phyloP scores from a whole-genome alignment of 2,329 filamentous ascomycete genomes.

The Rhynchosporium graminicola region DNA sequence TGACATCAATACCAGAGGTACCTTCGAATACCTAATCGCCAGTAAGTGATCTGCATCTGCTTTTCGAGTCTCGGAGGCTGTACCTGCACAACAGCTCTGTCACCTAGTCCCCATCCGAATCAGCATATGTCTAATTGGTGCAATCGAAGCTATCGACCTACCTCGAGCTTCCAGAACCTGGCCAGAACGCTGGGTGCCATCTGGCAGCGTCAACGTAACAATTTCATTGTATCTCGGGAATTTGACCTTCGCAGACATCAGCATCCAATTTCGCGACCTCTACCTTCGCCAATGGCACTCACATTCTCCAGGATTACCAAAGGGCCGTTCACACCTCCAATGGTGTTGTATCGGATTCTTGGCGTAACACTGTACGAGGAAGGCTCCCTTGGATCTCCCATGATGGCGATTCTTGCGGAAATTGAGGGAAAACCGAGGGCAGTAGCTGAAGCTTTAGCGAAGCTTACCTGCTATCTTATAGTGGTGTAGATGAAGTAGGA shows the following conservation, averaged over 20 bases:
- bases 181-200: constrained; percentile 90
- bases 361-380: constrained; percentile 56
- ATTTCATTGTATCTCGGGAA: constrained; percentile 98
- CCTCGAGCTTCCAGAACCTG: constrained; percentile 98
- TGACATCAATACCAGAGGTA: constrained; percentile 95
- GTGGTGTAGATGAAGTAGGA: constrained; percentile 16
- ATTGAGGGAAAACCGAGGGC: constrained; percentile 3
- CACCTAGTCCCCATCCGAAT: constrained; percentile 56
- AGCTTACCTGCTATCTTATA: constrained; percentile 21
- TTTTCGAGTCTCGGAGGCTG: constrained; percentile 26
- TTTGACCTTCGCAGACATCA: constrained; percentile 72
- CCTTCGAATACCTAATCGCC: constrained; percentile 85
- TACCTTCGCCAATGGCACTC: constrained; percentile 39
- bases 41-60: constrained; percentile 32
- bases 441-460: constrained; percentile 18
- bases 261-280: constrained; percentile 14
- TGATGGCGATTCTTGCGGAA: constrained; percentile 27
- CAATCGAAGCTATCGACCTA: constrained; percentile 44
- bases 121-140: constrained; percentile 23
- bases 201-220: constrained; percentile 89
- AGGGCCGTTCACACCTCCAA: constrained; percentile 96
- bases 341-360: constrained; percentile 93
- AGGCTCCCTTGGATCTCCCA: constrained; percentile 42
- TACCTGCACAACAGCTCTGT: constrained; percentile 94
- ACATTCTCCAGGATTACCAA: constrained; percentile 98